These are phyloP conservation scores for Anethum foeniculum DNA, from an alignment of 140 eudicot species.

Conservation along the genomic window DNA sequence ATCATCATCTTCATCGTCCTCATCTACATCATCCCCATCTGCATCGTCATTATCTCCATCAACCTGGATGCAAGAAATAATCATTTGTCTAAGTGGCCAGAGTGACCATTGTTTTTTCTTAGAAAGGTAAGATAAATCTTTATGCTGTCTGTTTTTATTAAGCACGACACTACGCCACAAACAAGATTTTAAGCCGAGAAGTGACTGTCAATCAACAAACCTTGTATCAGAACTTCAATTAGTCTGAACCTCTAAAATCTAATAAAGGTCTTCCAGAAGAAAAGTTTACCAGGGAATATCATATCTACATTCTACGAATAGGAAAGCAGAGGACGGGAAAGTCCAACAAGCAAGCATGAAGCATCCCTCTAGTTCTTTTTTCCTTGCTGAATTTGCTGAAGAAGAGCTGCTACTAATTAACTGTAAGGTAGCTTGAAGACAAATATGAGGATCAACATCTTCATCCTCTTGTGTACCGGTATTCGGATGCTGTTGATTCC, in stretches of 20 bases:
- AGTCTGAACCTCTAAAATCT: neutral
- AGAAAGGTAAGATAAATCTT: neutral
- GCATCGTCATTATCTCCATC: too few relatives aligned
- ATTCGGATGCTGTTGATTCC: too few relatives aligned
- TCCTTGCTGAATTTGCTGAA: constrained; percentile 91
- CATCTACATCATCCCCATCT: too few relatives aligned
- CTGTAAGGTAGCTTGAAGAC: constrained; percentile 84
- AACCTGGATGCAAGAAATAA: too few relatives aligned
- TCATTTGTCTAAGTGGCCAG: too few relatives aligned
- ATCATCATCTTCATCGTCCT: too few relatives aligned
- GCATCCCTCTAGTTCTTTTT: constrained; percentile 21
- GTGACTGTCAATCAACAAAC: neutral
- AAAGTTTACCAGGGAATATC: neutral
- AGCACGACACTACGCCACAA: neutral
- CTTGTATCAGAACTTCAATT: neutral
- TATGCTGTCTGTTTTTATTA: neutral
- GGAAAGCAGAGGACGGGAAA: neutral
- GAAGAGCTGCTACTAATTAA: constrained; percentile 82
- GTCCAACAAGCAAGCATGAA: neutral
- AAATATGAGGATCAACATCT: constrained; percentile 64
- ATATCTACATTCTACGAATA: neutral
- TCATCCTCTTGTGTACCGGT: too few relatives aligned
- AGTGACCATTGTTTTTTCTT: too few relatives aligned
- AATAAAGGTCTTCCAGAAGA: neutral
- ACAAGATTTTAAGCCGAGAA: neutral